Percentiles rank a stretch among this genome's conserved stretches.
These are phyloP conservation scores for Bretschneidera sinensis DNA, from an alignment of 345 rosid species.

Conservation along the genomic window DNA sequence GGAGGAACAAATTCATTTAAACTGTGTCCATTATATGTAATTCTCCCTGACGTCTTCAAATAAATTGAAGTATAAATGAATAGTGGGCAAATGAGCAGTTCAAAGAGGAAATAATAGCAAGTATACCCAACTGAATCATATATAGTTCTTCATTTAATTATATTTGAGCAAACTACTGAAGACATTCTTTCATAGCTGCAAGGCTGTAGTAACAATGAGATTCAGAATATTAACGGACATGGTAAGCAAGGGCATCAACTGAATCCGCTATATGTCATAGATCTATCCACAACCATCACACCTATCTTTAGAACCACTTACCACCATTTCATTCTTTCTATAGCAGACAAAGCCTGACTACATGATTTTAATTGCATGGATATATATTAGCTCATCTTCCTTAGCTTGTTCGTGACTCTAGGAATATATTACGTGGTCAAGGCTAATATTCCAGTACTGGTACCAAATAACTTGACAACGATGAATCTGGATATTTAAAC, in stretches of 20 bases:
- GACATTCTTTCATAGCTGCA: neutral
- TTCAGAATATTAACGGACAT: neutral
- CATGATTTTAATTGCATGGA: neutral
- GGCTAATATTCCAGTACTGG: neutral
- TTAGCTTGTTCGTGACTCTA: neutral
- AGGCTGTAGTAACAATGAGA: neutral
- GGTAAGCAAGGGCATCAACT: no score
- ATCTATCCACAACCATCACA: neutral
- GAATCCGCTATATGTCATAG: no score
- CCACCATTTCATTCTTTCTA: no score
- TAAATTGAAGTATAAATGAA: slow-evolving; percentile 15
- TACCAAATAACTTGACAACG: neutral
- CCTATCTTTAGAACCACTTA: no score
- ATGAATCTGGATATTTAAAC: neutral
- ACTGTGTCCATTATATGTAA: slow-evolving; percentile 77
- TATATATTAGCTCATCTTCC: neutral
- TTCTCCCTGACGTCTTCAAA: slow-evolving; percentile 68
- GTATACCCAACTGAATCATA: neutral
- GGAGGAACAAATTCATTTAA: slow-evolving; percentile 81
- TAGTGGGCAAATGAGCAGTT: slow-evolving; percentile 7
- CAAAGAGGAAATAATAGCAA: neutral
- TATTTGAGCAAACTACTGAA: neutral
- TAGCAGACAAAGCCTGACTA: neutral
- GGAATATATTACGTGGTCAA: neutral
- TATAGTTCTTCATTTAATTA: neutral